Base-by-base conservation (phyloP, 306 rosid genomes). In the Spatholobus suberectus region DNA sequence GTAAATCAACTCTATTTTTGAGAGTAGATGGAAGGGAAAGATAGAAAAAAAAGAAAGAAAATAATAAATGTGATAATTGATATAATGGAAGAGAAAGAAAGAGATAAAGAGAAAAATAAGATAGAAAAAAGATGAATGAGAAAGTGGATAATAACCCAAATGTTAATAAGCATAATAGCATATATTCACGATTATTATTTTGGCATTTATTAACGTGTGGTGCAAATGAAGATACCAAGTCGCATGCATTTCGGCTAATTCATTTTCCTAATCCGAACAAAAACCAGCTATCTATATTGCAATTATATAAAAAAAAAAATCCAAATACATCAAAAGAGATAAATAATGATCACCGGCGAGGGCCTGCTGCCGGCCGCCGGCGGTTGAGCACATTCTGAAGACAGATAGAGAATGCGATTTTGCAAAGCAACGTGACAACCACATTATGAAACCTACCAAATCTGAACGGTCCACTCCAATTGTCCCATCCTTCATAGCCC, bases 331-430 rank as follows among this genome's bases (percentile, higher is more conserved):
- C 8, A 29, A 63, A 38, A 4, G 21, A 7, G 8, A n/a, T 10
- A 4, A 12, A 32, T 38, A 40, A 47, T 32, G 24, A 46, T 11
- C 67, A 26, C 62, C 62, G 32, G 83, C 80, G 10, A 67, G 13
- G 40, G 70, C 61, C 72, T 46, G 79, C 47, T 1, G 58, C 69
- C 10, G 69, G 61, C 75, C 21, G 79, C 51, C 81, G 82, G 75
- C 82, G 37, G 59, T 58, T 82, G 14, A 57, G 24, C 62, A 57
- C 86, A 8, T 37, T 27, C 59, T 37, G 44, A 23, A 55, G 13
- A 82, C 52, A 73, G 32, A 70, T 24, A 17, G 40, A 71, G 80
- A 63, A 61, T 54, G 23, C 62, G 67, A 41, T 4, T 51, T 62
- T 43, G 74, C 44, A 15, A 34, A 35, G 20, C 18, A 49, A 62